Evolutionary conservation across 1,284 basidiomycete species (phyloP).

Genomic region (Apiotrichum montevideense): DNA sequence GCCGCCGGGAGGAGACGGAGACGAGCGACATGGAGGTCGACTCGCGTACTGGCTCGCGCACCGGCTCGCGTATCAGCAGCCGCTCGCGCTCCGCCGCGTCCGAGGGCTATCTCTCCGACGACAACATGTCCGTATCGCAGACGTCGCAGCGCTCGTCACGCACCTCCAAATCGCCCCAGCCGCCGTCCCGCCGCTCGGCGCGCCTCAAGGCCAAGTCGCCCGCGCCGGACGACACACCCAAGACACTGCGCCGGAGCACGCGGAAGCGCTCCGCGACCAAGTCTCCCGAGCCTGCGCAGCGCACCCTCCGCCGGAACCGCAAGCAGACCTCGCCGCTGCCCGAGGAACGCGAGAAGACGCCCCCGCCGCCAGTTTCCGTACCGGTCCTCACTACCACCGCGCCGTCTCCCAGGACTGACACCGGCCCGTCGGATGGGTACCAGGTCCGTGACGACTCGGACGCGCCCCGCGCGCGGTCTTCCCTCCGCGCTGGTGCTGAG

Average conservation of each 20-base stretch:
- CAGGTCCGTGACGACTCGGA: slow-evolving; percentile 27
- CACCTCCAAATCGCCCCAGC: slow-evolving; percentile 15
- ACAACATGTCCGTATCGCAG: slow-evolving; percentile 10
- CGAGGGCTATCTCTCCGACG: slow-evolving; percentile 4
- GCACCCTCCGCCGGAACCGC: slow-evolving; percentile 2
- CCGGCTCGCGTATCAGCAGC: not conserved
- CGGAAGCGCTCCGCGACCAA: slow-evolving; percentile 4
- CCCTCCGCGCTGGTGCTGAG: slow-evolving; percentile 34
- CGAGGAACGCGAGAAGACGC: slow-evolving; percentile 29
- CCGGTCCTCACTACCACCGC: slow-evolving; percentile 39
- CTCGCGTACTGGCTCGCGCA: not conserved
- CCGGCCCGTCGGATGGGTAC: slow-evolving; percentile 12
- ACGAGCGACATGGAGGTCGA: slow-evolving; percentile 18
- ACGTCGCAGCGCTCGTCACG: slow-evolving; percentile 1
- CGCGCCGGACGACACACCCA: slow-evolving; percentile 23
- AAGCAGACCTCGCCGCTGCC: slow-evolving; percentile 7
- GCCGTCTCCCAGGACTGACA: slow-evolving; percentile 29
- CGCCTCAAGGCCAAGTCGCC: slow-evolving; percentile 21
- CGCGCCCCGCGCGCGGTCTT: slow-evolving; percentile 29
- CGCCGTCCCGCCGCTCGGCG: slow-evolving; percentile 28
- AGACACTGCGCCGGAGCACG: slow-evolving; percentile 13
- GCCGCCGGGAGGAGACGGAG: slow-evolving; percentile 5
- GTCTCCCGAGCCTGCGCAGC: slow-evolving; percentile 5
- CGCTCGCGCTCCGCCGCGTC: slow-evolving; percentile 4
- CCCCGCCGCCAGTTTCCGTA: slow-evolving; percentile 18